phyloP scores from a whole-genome alignment of 2,329 filamentous ascomycete genomes.

The Rhexocercosporidium sp. region DNA sequence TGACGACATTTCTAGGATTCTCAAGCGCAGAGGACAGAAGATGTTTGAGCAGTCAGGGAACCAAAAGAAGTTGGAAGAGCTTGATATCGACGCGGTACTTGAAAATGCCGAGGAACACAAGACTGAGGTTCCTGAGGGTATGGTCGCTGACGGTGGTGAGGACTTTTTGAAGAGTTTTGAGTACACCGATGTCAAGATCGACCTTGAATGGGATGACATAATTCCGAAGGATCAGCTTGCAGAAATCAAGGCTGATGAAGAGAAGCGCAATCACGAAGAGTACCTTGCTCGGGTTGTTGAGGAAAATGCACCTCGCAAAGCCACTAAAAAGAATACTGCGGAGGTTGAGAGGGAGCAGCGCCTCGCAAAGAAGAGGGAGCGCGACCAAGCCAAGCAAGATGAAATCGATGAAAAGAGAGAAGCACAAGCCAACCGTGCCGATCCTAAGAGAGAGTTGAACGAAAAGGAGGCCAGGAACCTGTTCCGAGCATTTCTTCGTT shows the following conservation, averaged over 20 bases:
- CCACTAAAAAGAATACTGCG: constrained; percentile 59
- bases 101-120: constrained; percentile 97
- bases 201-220: constrained; percentile 97
- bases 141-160: constrained; percentile 94
- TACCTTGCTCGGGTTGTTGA: constrained; percentile 84
- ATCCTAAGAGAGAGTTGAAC: constrained; percentile 87
- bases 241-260: constrained; percentile 86
- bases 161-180: constrained; percentile 91
- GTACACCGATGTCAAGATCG: constrained; percentile 96
- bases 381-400: constrained; percentile 71
- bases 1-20: constrained; percentile 93
- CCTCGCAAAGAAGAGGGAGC: constrained; percentile 68
- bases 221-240: constrained; percentile 94
- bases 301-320: constrained; percentile 83
- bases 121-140: constrained; percentile 92
- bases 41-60: constrained; percentile 99
- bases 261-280: constrained; percentile 80
- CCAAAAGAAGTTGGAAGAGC: constrained; percentile 93
- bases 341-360: constrained; percentile 69
- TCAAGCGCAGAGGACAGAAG: constrained; percentile 97
- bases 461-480: constrained; percentile 95
- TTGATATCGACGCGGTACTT: constrained; percentile 96
- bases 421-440: constrained; percentile 74
- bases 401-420: constrained; percentile 69
- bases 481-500: constrained; percentile 88